These are phyloP conservation scores for Fomitopsis schrenkii DNA, from an alignment of 1,284 basidiomycete species.

Conservation along the genomic window DNA sequence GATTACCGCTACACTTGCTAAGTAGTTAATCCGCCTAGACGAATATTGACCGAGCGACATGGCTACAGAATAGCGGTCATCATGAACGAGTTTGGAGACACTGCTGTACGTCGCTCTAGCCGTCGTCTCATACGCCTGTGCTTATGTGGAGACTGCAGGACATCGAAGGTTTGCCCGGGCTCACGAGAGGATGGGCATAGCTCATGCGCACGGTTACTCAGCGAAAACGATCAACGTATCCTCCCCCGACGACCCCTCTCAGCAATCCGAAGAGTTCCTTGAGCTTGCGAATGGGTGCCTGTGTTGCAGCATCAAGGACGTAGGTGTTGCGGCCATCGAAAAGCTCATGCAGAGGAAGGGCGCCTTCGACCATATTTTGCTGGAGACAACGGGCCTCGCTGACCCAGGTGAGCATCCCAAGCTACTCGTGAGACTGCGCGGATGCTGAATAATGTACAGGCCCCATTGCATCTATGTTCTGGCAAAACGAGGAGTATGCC, in stretches of 20 bases:
- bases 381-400: constrained; percentile 92
- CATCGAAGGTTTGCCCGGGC: constrained; percentile 23
- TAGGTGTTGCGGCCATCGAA: constrained; percentile 87
- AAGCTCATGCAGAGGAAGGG: constrained; percentile 80
- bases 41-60: constrained; percentile 87
- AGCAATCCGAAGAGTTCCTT: constrained; percentile 74
- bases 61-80: constrained; percentile 95
- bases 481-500: constrained; percentile 89
- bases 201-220: constrained; percentile 24
- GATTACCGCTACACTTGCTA: background rate
- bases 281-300: constrained; percentile 92
- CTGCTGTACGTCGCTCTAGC: constrained; percentile 51
- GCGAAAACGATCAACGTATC: constrained; percentile 78
- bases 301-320: constrained; percentile 92
- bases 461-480: constrained; percentile 85
- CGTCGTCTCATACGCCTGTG: background rate
- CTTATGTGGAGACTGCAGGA: constrained; percentile 9
- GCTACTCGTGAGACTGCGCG: background rate
- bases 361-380: constrained; percentile 86
- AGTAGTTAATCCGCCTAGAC: constrained; percentile 36
- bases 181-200: background rate
- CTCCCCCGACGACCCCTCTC: constrained; percentile 59
- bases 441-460: constrained; percentile 34
- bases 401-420: constrained; percentile 66
- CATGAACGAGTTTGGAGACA: constrained; percentile 93